These are phyloP conservation scores for Candida nitratophila DNA, from an alignment of 805 yeast species.

Conservation along the genomic window DNA sequence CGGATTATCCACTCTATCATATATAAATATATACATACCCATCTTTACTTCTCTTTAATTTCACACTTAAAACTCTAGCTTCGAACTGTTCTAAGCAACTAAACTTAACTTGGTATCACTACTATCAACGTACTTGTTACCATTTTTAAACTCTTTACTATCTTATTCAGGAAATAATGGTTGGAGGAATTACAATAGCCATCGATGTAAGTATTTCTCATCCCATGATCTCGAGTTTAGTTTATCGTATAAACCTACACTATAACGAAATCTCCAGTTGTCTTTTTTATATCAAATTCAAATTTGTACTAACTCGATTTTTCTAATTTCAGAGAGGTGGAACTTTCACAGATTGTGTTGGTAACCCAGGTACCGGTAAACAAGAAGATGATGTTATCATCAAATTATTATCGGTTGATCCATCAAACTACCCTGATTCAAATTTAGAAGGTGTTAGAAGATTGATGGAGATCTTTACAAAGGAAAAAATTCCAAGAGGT, in stretches of 20 bases:
- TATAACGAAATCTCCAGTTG: too few relatives aligned
- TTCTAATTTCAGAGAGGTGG: conserved; percentile 53
- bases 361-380: conserved; percentile 36
- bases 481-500: conserved; percentile 49
- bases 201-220: conserved; percentile 23
- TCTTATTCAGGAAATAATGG: conserved; percentile 5
- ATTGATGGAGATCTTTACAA: conserved; percentile 55
- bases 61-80: too few relatives aligned
- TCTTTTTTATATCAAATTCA: too few relatives aligned
- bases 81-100: too few relatives aligned
- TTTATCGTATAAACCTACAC: too few relatives aligned
- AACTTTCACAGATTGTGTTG: conserved; percentile 78
- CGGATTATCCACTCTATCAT: too few relatives aligned
- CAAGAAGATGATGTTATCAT: conserved; percentile 55
- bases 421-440: conserved; percentile 81
- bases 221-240: neutral
- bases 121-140: too few relatives aligned
- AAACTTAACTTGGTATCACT: too few relatives aligned
- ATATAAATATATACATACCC: too few relatives aligned
- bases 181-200: conserved; percentile 31
- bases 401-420: conserved; percentile 83
- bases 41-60: too few relatives aligned
- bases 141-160: too few relatives aligned
- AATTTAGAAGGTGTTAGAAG: conserved; percentile 88
- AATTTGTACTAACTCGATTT: neutral